Base-by-base conservation (phyloP, 345 rosid species). In the Melaleuca quinquenervia region DNA sequence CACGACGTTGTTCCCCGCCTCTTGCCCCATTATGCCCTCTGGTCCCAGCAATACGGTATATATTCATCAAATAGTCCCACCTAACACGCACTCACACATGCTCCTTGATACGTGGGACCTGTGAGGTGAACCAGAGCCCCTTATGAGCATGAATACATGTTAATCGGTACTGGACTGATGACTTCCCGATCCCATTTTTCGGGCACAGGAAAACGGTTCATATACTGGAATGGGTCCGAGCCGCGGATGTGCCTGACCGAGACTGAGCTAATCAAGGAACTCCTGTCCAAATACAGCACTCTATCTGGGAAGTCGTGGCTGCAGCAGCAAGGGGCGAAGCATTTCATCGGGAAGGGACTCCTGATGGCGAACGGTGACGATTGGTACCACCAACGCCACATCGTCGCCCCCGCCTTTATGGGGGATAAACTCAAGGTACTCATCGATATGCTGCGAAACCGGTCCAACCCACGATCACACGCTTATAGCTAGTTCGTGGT, bases 231-330 rank as follows among this genome's bases (percentile, higher is more conserved):
- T 50, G 99, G 99, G 85, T 89, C 92, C 1, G 99, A 97, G 89
- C 99, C 99, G 1, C 87, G 99, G 89, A 90, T 97, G 90, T 96
- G 98, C 80, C 56, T 97, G 52, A 90, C 93, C 3, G 99, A 97
- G 86, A 91, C 94, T 0, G 97, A 94, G 36, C 62, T 96, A 94
- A 97, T 96, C 52, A 96, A 91, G 55, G 99, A 95, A 83, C 87
- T 96, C 16, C 84, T 97, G 14, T 88, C 92, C 18, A 97, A 94
- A 89, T 91, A 95, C 87, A 95, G 94, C 87, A 90, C 92, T 2
- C 91, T 90, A 29, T 91, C 98, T 3, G 99, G 99, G 0, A 97
- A 94, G 86, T 96, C 99, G 8, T 97, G 99, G 99, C 89, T 94
- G 18, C 99, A 97, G 45, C 99, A 93, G 58, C 95, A 97, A 87